phyloP scores from a whole-genome alignment of 2,329 filamentous ascomycete genomes.

The Pseudocercospora fijiensis region DNA sequence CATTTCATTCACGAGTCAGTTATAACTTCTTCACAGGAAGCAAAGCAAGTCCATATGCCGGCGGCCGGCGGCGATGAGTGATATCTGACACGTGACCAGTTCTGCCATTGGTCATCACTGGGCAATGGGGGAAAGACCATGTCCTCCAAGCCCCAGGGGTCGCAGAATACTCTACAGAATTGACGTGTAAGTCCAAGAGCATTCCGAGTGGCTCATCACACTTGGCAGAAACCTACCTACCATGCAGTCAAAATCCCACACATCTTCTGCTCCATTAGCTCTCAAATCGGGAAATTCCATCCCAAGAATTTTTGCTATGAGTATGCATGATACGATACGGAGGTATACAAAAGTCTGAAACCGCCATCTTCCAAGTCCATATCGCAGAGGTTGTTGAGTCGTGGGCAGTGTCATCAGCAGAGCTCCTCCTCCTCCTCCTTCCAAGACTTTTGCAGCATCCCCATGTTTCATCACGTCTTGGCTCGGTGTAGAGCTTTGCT shows the following conservation, averaged over 20 bases:
- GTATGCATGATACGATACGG: too few relatives aligned
- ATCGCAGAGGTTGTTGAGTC: background rate
- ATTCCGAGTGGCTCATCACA: background rate
- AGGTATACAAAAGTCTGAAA: too few relatives aligned
- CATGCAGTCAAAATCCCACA: background rate
- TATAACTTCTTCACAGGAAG: background rate
- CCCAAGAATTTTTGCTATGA: background rate
- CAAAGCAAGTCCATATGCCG: too few relatives aligned
- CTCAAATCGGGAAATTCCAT: background rate
- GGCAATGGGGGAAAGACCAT: background rate
- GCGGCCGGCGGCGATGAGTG: background rate
- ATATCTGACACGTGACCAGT: background rate
- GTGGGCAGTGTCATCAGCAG: conserved; percentile 3
- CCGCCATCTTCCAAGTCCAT: background rate
- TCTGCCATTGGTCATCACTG: background rate
- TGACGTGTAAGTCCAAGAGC: background rate
- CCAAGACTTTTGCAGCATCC: background rate
- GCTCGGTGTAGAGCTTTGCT: background rate
- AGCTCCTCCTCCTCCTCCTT: background rate
- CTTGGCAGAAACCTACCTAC: conserved; percentile 3
- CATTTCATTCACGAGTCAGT: background rate
- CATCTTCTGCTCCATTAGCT: background rate
- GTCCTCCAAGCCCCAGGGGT: background rate
- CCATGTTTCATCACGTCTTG: background rate
- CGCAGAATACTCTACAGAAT: background rate